A percentile compares a stretch with the other conserved stretches of the same genome.
Evolutionary conservation across 108 stramenopile genomes (phyloP).

Genomic region (Nitzschia sp.): DNA sequence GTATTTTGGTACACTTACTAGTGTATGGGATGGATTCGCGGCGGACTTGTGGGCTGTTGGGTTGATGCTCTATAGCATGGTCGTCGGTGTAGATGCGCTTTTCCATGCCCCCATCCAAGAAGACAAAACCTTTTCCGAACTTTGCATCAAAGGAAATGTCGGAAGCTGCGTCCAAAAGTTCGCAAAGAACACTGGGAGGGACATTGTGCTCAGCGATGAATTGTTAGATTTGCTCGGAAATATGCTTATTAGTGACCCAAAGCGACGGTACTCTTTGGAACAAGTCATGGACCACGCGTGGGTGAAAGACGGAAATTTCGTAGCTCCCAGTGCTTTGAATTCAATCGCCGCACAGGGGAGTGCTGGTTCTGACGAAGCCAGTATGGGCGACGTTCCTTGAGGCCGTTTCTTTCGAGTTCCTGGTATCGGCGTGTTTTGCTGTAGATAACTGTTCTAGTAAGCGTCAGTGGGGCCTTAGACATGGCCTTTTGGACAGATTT

Average conservation of each 20-base stretch:
- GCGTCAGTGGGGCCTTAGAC: too few relatives aligned
- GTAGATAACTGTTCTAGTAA: too few relatives aligned
- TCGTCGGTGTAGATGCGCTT: constrained; percentile 68
- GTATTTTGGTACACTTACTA: constrained; percentile 27
- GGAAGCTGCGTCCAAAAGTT: constrained; percentile 17
- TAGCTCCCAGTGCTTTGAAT: not conserved
- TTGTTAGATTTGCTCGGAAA: constrained; percentile 65
- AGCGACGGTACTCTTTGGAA: constrained; percentile 55
- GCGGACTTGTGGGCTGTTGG: constrained; percentile 85
- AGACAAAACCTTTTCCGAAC: constrained; percentile 64
- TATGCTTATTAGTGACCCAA: constrained; percentile 65
- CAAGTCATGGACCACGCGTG: constrained; percentile 72
- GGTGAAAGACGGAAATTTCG: constrained; percentile 30
- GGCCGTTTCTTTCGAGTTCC: too few relatives aligned
- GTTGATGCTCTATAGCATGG: constrained; percentile 77
- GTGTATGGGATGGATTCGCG: constrained; percentile 60
- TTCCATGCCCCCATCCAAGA: constrained; percentile 59
- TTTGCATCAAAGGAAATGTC: constrained; percentile 54
- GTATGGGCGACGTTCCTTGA: too few relatives aligned
- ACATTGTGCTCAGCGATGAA: constrained; percentile 44
- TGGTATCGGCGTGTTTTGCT: too few relatives aligned
- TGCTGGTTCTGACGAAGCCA: too few relatives aligned
- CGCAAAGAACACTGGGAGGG: constrained; percentile 20
- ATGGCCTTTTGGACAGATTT: too few relatives aligned
- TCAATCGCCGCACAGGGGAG: too few relatives aligned